A percentile compares a stretch with the other conserved stretches of the same genome.
phyloP scores from a whole-genome alignment of 371 early-diverging fungal species.

The Furculomyces boomerangus region DNA sequence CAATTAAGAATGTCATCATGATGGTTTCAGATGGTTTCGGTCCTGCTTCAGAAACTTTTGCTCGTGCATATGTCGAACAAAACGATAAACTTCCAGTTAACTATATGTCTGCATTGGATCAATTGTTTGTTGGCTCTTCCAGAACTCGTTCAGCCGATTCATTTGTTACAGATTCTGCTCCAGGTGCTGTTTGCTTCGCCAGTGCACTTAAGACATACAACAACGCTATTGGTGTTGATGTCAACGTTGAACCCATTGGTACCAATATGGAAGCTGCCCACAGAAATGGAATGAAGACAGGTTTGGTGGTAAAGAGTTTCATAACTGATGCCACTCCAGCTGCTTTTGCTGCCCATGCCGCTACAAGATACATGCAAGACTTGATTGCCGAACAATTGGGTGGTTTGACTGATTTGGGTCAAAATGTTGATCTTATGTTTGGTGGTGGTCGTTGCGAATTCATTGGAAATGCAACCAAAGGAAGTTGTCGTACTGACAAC shows the following conservation, averaged over 20 bases:
- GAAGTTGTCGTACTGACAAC: slow-evolving; percentile 53
- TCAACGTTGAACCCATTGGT: slow-evolving; percentile 49
- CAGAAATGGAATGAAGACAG: slow-evolving; percentile 52
- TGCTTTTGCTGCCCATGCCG: slow-evolving; percentile 65
- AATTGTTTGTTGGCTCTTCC: slow-evolving; percentile 65
- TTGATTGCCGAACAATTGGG: slow-evolving; percentile 79
- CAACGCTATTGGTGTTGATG: slow-evolving; percentile 50
- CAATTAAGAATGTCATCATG: slow-evolving; percentile 56
- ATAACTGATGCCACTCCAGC: slow-evolving; percentile 83
- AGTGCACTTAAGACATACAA: slow-evolving; percentile 75
- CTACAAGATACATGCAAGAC: slow-evolving; percentile 50
- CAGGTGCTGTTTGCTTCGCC: slow-evolving; percentile 87
- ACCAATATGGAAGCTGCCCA: slow-evolving; percentile 91
- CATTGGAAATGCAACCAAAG: slow-evolving; percentile 32
- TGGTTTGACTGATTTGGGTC: slow-evolving; percentile 61
- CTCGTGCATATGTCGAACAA: slow-evolving; percentile 51
- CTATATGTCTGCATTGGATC: slow-evolving; percentile 49
- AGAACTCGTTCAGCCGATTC: slow-evolving; percentile 65
- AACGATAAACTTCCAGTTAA: slow-evolving; percentile 18
- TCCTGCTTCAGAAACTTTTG: slow-evolving; percentile 84
- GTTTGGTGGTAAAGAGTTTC: slow-evolving; percentile 77
- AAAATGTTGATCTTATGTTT: slow-evolving; percentile 71
- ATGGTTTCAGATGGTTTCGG: slow-evolving; percentile 91
- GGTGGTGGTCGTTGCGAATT: slow-evolving; percentile 86
- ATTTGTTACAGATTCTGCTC: slow-evolving; percentile 86